Conservation (phyloP, 306 rosid species). For the Spatholobus suberectus region DNA sequence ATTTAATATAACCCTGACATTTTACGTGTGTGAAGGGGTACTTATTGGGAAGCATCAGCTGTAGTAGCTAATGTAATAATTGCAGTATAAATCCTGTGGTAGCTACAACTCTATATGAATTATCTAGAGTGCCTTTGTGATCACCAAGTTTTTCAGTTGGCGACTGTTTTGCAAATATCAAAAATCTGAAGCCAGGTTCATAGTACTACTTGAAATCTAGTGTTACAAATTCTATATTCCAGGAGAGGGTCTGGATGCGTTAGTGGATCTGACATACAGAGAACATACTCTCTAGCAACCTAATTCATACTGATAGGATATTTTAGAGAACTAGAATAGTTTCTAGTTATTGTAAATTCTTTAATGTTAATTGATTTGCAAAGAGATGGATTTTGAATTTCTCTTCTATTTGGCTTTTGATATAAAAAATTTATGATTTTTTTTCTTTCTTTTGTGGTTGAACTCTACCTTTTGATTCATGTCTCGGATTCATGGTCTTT, state of each 20-base stretch:
- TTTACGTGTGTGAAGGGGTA: neutral
- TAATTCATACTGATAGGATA: neutral
- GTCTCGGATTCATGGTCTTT: neutral
- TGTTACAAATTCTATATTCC: neutral
- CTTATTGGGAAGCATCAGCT: neutral
- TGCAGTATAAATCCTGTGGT: neutral
- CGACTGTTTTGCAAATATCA: neutral
- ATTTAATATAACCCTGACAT: slow-evolving; percentile 6
- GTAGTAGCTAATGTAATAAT: neutral
- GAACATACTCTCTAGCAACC: neutral
- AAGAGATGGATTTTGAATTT: neutral
- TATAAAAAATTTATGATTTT: neutral
- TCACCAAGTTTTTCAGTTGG: neutral
- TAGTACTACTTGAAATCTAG: neutral
- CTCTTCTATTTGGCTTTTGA: neutral
- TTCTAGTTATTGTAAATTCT: neutral
- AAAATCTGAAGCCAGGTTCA: slow-evolving; percentile 1
- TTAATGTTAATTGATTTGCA: neutral
- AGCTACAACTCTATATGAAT: neutral
- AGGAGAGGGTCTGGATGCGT: neutral
- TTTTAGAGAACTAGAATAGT: neutral
- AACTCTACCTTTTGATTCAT: neutral
- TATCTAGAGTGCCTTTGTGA: neutral
- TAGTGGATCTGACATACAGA: neutral
- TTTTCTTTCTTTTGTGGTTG: neutral